Conservation (phyloP, 1,139 yeast genomes). For the Saccharomyces hybrid region DNA sequence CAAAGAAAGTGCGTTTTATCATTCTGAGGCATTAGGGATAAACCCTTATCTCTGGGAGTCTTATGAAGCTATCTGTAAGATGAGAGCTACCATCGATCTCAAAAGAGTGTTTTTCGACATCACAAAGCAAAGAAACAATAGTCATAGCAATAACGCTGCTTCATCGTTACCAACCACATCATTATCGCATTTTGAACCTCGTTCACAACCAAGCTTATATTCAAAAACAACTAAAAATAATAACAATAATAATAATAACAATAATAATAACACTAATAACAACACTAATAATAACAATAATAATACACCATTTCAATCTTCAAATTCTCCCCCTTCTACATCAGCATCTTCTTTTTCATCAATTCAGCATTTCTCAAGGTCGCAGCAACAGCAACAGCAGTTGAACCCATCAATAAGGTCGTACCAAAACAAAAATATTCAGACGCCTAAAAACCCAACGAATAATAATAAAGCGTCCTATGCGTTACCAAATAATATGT, state of each 20-base stretch:
- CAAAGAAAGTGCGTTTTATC: constrained; percentile 58
- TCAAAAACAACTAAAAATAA: constrained; percentile 32
- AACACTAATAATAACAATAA: constrained; percentile 11
- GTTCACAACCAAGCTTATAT: not conserved
- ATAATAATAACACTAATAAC: constrained; percentile 10
- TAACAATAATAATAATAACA: constrained; percentile 33
- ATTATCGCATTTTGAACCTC: not conserved
- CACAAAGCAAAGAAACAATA: constrained; percentile 15
- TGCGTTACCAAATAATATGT: not conserved
- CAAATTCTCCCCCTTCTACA: constrained; percentile 23
- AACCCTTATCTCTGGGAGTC: constrained; percentile 88
- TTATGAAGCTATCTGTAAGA: constrained; percentile 61
- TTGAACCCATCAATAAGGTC: not conserved
- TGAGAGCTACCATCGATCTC: constrained; percentile 63
- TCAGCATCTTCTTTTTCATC: constrained; percentile 6
- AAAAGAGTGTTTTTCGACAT: constrained; percentile 26
- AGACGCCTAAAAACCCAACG: not conserved
- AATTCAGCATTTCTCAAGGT: not conserved
- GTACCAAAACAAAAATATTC: not conserved
- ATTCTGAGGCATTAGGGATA: constrained; percentile 56
- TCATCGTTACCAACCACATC: constrained; percentile 46
- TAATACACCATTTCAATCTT: constrained; percentile 9
- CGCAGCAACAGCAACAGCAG: constrained; percentile 4
- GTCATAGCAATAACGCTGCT: constrained; percentile 3
- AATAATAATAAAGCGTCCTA: not conserved